phyloP scores from a whole-genome alignment of 495 filamentous ascomycete genomes.

The Aspergillus wentii region DNA sequence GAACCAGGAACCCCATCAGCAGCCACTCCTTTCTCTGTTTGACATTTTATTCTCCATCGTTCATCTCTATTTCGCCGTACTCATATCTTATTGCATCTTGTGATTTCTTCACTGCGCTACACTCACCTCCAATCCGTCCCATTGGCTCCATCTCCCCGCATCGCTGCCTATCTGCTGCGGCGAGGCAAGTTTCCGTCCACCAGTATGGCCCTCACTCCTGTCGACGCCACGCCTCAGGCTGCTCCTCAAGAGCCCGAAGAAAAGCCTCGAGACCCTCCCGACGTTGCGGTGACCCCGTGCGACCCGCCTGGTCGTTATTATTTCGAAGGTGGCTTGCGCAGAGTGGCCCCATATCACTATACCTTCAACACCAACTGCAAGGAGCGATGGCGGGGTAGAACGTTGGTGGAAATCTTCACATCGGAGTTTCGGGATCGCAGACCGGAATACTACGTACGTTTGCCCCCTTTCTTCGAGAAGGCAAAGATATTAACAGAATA shows the following conservation, averaged over 20 bases:
- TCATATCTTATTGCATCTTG: too few relatives aligned
- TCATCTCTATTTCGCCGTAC: too few relatives aligned
- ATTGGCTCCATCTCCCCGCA: slow-evolving; percentile 58
- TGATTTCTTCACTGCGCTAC: too few relatives aligned
- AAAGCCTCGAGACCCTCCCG: slow-evolving; percentile 47
- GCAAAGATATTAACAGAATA: slow-evolving; percentile 6
- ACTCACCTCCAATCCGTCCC: too few relatives aligned
- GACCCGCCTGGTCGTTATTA: slow-evolving; percentile 67
- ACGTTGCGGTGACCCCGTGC: slow-evolving; percentile 55
- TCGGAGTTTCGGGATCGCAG: slow-evolving; percentile 85
- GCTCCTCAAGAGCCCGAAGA: slow-evolving; percentile 28
- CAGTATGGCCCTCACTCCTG: slow-evolving; percentile 52
- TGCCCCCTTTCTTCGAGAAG: not conserved
- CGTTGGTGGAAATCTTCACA: slow-evolving; percentile 74
- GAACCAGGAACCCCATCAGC: slow-evolving; percentile 1
- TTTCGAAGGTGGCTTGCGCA: slow-evolving; percentile 71
- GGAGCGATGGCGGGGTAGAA: slow-evolving; percentile 76
- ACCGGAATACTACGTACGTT: slow-evolving; percentile 74
- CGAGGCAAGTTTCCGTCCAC: slow-evolving; percentile 43
- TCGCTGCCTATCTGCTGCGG: slow-evolving; percentile 54
- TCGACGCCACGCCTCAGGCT: slow-evolving; percentile 30
- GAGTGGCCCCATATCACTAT: slow-evolving; percentile 83
- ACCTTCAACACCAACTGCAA: slow-evolving; percentile 95
- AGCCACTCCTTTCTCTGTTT: not conserved
- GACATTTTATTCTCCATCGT: not conserved